Percentiles rank a stretch among this genome's conserved stretches.
These are phyloP conservation scores for Didymella arachidicola DNA, from an alignment of 2,329 filamentous ascomycete species.

Conservation along the genomic window DNA sequence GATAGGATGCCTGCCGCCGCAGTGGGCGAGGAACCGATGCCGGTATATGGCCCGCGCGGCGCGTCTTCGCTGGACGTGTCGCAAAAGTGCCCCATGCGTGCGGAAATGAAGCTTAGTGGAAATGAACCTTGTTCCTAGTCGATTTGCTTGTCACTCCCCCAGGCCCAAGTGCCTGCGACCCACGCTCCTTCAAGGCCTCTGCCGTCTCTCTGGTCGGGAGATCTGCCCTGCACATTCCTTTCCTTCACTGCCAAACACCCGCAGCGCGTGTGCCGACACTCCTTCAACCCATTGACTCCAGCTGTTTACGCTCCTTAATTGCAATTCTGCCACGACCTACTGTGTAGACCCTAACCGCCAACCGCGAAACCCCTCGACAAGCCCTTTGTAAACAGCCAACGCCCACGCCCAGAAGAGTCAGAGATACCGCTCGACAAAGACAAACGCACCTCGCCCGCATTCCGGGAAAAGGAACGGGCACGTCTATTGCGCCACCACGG, in stretches of 20 bases:
- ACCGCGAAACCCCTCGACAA: constrained; percentile 19
- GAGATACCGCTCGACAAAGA: constrained; percentile 8
- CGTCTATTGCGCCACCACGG: constrained; percentile 3
- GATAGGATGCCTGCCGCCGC: constrained; percentile 21
- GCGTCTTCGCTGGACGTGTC: constrained; percentile 21
- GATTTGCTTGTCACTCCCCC: constrained; percentile 30
- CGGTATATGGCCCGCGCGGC: constrained; percentile 27
- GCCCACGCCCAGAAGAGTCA: constrained; percentile 11
- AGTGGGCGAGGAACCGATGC: constrained; percentile 9
- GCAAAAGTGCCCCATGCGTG: constrained; percentile 29
- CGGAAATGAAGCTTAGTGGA: constrained; percentile 39
- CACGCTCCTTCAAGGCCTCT: constrained; percentile 28
- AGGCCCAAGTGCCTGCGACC: constrained; percentile 27
- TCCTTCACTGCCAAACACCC: constrained; percentile 25
- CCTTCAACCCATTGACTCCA: constrained; percentile 26
- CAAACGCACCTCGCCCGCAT: constrained; percentile 12
- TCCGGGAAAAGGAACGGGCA: constrained; percentile 2
- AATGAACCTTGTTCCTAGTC: constrained; percentile 30
- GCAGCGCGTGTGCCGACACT: constrained; percentile 38
- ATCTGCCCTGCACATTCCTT: constrained; percentile 31
- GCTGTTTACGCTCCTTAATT: constrained; percentile 37
- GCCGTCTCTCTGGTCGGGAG: constrained; percentile 28
- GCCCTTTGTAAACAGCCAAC: constrained; percentile 7
- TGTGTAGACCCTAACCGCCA: constrained; percentile 31
- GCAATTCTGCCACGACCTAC: constrained; percentile 27